Evolutionary conservation across 164 flowering plant species (phyloP).

Genomic region (Liriodendron chinense): DNA sequence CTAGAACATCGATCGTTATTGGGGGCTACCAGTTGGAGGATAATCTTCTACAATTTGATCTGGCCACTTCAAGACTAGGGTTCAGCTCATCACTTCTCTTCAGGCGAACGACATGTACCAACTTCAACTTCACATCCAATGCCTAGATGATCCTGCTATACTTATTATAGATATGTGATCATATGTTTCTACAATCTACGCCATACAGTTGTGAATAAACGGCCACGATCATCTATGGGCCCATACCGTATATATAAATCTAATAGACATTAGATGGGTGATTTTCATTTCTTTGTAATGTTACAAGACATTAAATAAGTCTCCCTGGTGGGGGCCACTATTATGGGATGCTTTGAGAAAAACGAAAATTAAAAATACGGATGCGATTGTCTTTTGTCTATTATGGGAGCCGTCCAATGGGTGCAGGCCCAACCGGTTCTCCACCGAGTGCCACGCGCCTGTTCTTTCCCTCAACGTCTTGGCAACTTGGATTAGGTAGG

Average conservation of each 20-base stretch:
- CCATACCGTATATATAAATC: neutral
- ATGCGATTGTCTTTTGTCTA: too few relatives aligned
- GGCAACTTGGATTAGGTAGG: too few relatives aligned
- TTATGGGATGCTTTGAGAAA: too few relatives aligned
- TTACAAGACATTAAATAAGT: too few relatives aligned
- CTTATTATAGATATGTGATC: neutral
- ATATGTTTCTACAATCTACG: neutral
- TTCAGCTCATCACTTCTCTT: conserved; percentile 42
- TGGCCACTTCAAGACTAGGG: conserved; percentile 34
- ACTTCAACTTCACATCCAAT: conserved; percentile 31
- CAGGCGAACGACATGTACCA: conserved; percentile 29
- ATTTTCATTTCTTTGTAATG: neutral
- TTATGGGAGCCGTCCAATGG: too few relatives aligned
- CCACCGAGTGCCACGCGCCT: too few relatives aligned
- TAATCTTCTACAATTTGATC: conserved; percentile 44
- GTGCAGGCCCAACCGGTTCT: too few relatives aligned
- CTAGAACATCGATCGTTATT: conserved; percentile 27
- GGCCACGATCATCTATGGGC: neutral
- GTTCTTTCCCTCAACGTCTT: too few relatives aligned
- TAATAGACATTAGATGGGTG: neutral
- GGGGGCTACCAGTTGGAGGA: conserved; percentile 44
- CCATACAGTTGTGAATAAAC: neutral
- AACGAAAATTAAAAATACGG: too few relatives aligned
- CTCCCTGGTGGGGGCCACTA: too few relatives aligned
- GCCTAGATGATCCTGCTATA: neutral